Evolutionary conservation across 768 basidiomycete genomes (phyloP).

Genomic region (Pholiota molesta): DNA sequence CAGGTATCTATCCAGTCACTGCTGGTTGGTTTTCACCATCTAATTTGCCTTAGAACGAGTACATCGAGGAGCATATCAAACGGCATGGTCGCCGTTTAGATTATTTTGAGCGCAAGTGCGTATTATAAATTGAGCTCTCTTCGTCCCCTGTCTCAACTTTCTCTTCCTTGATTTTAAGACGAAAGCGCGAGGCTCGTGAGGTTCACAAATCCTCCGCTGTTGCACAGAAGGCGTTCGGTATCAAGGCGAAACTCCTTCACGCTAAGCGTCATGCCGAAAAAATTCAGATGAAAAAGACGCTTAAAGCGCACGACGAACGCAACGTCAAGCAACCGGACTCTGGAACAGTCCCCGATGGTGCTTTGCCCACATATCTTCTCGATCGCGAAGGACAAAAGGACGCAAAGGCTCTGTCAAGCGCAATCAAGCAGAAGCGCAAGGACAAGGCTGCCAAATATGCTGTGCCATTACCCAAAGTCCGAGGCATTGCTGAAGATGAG

Average conservation of each 20-base stretch:
- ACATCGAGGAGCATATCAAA: conserved; percentile 98
- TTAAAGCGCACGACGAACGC: conserved; percentile 98
- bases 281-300: conserved; percentile 98
- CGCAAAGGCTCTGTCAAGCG: conserved; percentile 92
- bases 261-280: conserved; percentile 97
- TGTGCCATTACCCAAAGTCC: conserved; percentile 94
- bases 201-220: conserved; percentile 76
- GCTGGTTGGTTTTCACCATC: neutral
- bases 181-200: conserved; percentile 81
- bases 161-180: conserved; percentile 43
- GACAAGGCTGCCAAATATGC: conserved; percentile 99
- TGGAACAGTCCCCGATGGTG: conserved; percentile 82
- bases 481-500: conserved; percentile 98
- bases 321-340: conserved; percentile 95
- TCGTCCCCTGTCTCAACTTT: neutral
- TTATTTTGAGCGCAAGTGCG: conserved; percentile 93
- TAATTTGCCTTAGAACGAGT: conserved; percentile 76
- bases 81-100: conserved; percentile 95
- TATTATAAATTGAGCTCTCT: conserved; percentile 15
- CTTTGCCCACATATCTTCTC: conserved; percentile 92
- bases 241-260: conserved; percentile 98
- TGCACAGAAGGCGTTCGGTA: conserved; percentile 93
- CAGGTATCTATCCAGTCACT: conserved; percentile 48
- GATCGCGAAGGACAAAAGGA: conserved; percentile 99
- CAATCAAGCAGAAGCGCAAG: conserved; percentile 98